Percentiles rank a stretch among this genome's conserved stretches.
Conservation (phyloP, 192 early-diverging fungal genomes). For the Diversispora eburnea region DNA sequence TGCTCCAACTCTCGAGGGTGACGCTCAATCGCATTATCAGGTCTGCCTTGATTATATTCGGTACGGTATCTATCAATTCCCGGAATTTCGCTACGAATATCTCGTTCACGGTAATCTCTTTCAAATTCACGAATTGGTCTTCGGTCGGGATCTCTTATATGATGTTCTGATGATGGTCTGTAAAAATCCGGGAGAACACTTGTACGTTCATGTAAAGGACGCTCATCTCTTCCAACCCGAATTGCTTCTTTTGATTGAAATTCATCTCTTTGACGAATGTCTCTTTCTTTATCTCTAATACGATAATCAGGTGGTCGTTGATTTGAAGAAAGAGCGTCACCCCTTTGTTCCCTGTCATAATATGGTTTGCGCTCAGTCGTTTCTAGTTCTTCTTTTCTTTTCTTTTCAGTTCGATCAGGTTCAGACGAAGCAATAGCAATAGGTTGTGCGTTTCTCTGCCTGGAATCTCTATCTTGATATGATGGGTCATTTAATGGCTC, state of each 20-base stretch:
- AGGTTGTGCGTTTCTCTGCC: neutral
- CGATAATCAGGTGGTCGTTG: conserved; percentile 14
- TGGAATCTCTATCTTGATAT: conserved; percentile 7
- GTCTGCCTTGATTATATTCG: conserved; percentile 12
- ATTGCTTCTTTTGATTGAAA: neutral
- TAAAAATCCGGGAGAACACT: conserved; percentile 13
- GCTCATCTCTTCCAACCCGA: neutral
- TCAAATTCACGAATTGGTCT: conserved; percentile 16
- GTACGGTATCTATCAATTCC: neutral
- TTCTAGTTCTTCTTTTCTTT: conserved; percentile 4
- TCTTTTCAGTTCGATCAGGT: conserved; percentile 8
- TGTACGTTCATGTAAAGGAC: neutral
- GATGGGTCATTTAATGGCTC: conserved; percentile 1
- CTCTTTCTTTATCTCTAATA: conserved; percentile 9
- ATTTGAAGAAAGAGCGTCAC: neutral
- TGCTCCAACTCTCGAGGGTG: conserved; percentile 3
- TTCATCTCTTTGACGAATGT: conserved; percentile 1
- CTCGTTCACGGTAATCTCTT: conserved; percentile 11
- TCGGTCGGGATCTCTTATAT: conserved; percentile 13
- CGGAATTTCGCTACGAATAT: neutral
- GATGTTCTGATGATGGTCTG: conserved; percentile 10
- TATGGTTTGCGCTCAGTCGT: conserved; percentile 3
- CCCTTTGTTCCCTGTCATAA: conserved; percentile 11
- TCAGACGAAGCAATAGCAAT: neutral
- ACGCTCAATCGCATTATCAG: neutral